phyloP scores from a whole-genome alignment of 164 flowering plant genomes.

The Echeveria elegans region DNA sequence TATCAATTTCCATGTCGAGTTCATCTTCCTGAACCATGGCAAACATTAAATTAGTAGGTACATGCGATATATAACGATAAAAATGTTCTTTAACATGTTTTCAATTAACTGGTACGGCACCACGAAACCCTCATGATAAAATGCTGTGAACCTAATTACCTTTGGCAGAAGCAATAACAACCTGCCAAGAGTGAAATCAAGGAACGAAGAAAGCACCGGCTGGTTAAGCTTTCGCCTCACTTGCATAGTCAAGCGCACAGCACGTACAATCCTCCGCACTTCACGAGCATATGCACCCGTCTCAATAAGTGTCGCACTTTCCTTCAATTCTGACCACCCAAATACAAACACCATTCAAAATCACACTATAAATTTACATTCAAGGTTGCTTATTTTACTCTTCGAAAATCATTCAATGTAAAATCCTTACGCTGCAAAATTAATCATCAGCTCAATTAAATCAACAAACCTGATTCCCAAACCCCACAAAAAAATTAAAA shows the following conservation, averaged over 20 bases:
- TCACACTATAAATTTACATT: neutral
- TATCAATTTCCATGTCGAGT: constrained; percentile 89
- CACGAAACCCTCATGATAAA: neutral
- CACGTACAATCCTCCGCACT: constrained; percentile 62
- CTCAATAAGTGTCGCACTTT: constrained; percentile 62
- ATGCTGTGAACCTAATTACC: constrained; percentile 26
- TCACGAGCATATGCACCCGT: constrained; percentile 64
- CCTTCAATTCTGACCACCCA: constrained; percentile 58
- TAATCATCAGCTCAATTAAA: constrained; percentile 35
- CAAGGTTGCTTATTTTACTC: neutral
- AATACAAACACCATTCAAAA: neutral
- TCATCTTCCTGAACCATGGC: constrained; percentile 53
- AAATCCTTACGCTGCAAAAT: constrained; percentile 46
- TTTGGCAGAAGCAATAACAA: constrained; percentile 60
- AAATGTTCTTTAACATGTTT: neutral
- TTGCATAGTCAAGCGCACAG: constrained; percentile 62
- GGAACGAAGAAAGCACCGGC: constrained; percentile 49
- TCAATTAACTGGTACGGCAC: neutral
- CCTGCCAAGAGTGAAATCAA: constrained; percentile 41
- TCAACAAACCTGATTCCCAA: constrained; percentile 29
- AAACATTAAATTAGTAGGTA: neutral
- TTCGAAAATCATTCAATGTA: neutral
- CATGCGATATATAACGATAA: no score
- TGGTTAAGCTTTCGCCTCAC: constrained; percentile 58
- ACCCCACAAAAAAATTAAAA: neutral